phyloP scores from a whole-genome alignment of 2,329 filamentous ascomycete genomes.

The Fusarium guadeloupense region DNA sequence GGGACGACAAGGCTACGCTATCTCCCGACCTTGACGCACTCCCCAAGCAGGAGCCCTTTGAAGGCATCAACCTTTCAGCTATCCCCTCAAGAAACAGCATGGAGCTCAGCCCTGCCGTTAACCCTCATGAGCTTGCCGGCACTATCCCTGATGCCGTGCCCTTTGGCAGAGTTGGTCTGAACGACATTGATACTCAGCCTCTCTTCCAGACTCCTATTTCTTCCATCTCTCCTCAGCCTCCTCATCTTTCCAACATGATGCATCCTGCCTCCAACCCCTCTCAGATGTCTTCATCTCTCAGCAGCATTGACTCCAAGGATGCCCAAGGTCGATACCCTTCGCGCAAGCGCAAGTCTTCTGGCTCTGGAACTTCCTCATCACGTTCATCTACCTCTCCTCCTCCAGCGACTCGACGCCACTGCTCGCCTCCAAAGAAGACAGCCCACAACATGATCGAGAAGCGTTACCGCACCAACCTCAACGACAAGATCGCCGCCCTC shows the following conservation, averaged over 20 bases:
- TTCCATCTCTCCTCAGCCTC: conserved; percentile 41
- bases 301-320: conserved; percentile 32
- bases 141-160: conserved; percentile 41
- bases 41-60: conserved; percentile 43
- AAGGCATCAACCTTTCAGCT: conserved; percentile 40
- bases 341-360: conserved; percentile 48
- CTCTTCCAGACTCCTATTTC: conserved; percentile 43
- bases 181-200: conserved; percentile 43
- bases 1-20: conserved; percentile 44
- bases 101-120: conserved; percentile 44
- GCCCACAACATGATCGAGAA: conserved; percentile 98
- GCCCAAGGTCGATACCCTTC: conserved; percentile 39
- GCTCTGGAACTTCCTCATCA: conserved; percentile 43
- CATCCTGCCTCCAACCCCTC: conserved; percentile 26
- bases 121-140: conserved; percentile 42
- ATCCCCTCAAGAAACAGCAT: conserved; percentile 42
- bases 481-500: conserved; percentile 92
- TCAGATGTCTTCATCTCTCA: conserved; percentile 28
- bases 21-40: conserved; percentile 42
- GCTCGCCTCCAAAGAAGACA: conserved; percentile 74
- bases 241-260: conserved; percentile 37
- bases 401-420: conserved; percentile 43
- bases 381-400: conserved; percentile 54
- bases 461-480: conserved; percentile 91
- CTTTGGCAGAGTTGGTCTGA: conserved; percentile 41